phyloP scores from a whole-genome alignment of 1,284 basidiomycete genomes.

The Xanthoconium separans region DNA sequence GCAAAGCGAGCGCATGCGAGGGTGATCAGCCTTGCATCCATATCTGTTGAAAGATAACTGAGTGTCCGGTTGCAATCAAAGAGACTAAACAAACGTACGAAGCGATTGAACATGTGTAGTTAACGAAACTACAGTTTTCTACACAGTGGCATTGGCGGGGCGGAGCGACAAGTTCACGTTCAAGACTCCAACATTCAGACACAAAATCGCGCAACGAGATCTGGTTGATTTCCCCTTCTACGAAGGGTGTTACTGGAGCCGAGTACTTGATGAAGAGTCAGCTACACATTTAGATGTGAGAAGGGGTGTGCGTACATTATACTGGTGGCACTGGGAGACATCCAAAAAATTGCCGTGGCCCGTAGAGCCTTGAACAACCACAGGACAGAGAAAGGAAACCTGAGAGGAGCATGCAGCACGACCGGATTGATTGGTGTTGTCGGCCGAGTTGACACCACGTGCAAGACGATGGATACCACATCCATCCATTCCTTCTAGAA shows the following conservation, averaged over 20 bases:
- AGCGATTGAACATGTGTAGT: too few species aligned
- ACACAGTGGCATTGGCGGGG: too few species aligned
- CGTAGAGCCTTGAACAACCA: not conserved
- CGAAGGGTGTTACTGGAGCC: not conserved
- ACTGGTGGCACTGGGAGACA: not conserved
- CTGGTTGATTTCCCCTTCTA: not conserved
- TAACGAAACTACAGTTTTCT: too few species aligned
- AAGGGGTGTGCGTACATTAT: not conserved
- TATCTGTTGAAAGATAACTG: not conserved
- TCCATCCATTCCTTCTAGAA: not conserved
- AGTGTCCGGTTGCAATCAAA: not conserved
- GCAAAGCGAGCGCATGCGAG: conserved; percentile 14
- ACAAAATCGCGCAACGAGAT: too few species aligned
- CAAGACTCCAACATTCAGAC: too few species aligned
- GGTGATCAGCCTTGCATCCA: not conserved
- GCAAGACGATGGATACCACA: not conserved
- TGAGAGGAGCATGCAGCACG: not conserved
- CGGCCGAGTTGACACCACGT: conserved; percentile 2
- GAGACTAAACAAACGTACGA: not conserved
- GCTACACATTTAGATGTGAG: not conserved
- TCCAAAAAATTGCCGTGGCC: not conserved
- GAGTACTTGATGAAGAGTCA: not conserved
- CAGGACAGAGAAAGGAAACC: too few species aligned
- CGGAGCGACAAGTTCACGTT: too few species aligned
- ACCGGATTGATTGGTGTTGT: too few species aligned